Percentiles rank a stretch among this genome's conserved stretches.
These are phyloP conservation scores for Plasmodium ovale DNA, from an alignment of 169 alveolate genomes.

Conservation along the genomic window DNA sequence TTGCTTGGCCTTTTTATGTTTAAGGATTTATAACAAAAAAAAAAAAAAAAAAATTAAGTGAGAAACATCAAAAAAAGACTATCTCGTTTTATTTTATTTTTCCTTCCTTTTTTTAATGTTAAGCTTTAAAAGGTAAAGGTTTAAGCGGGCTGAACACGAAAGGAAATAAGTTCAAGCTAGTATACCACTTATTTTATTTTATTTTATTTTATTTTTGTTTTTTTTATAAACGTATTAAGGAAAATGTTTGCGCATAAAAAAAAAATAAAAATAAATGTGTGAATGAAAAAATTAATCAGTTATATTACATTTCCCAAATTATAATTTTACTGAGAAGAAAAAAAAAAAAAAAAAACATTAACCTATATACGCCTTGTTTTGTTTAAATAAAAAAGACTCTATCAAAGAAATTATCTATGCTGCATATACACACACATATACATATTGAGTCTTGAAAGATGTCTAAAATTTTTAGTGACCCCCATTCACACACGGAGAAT, in stretches of 20 bases:
- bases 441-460: slow-evolving; percentile 26
- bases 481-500: slow-evolving; percentile 34
- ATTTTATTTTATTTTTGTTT: slow-evolving; percentile 20
- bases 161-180: slow-evolving; percentile 31
- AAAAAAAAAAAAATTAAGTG: slow-evolving; percentile 17
- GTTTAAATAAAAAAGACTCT: background rate
- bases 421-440: slow-evolving; percentile 8
- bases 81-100: slow-evolving; percentile 45
- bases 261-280: background rate
- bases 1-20: slow-evolving; percentile 6
- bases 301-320: slow-evolving; percentile 4
- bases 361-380: background rate
- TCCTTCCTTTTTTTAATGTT: slow-evolving; percentile 1
- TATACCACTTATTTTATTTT: slow-evolving; percentile 21
- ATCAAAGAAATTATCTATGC: slow-evolving; percentile 21
- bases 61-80: slow-evolving; percentile 1
- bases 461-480: slow-evolving; percentile 49
- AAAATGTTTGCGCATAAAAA: background rate
- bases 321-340: slow-evolving; percentile 16
- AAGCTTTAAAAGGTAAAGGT: background rate
- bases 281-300: slow-evolving; percentile 8
- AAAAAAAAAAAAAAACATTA: slow-evolving; percentile 30
- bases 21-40: background rate
- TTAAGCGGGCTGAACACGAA: slow-evolving; percentile 26
- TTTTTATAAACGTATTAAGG: too few species aligned